These are phyloP conservation scores for Mycosphaerella arachidis DNA, from an alignment of 2,329 filamentous ascomycete species.

Conservation along the genomic window DNA sequence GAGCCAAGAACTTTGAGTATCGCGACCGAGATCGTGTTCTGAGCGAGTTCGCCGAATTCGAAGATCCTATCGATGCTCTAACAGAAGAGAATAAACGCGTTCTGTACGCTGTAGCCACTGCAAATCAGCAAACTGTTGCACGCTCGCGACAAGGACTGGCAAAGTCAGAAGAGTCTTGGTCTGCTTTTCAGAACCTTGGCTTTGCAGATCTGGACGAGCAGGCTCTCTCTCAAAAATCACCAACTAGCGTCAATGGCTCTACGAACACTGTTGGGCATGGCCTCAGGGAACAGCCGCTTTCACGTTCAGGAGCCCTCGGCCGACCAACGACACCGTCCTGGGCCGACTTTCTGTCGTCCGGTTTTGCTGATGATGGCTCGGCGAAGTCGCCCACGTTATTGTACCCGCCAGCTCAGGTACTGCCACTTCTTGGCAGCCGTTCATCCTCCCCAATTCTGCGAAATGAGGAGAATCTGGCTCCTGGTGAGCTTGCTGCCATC, in stretches of 20 bases:
- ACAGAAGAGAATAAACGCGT: conserved; percentile 94
- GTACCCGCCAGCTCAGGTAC: conserved; percentile 83
- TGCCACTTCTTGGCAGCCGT: conserved; percentile 65
- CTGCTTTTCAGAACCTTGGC: conserved; percentile 89
- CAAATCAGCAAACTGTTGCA: conserved; percentile 73
- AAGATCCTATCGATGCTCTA: conserved; percentile 80
- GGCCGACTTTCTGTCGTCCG: conserved; percentile 94
- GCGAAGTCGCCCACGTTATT: conserved; percentile 53
- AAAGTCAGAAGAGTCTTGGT: conserved; percentile 78
- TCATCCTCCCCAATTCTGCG: conserved; percentile 34
- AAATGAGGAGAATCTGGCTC: conserved; percentile 71
- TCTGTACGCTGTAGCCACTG: conserved; percentile 77
- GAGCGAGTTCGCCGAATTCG: conserved; percentile 78
- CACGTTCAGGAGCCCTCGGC: conserved; percentile 61
- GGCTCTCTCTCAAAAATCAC: conserved; percentile 15
- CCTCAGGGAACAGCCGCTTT: conserved; percentile 62
- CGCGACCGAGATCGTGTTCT: conserved; percentile 81
- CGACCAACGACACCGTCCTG: conserved; percentile 94
- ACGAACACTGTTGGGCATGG: conserved; percentile 37
- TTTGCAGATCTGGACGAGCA: conserved; percentile 65
- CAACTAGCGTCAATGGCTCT: conserved; percentile 20
- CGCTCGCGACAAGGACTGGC: conserved; percentile 47
- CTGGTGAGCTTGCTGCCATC: conserved; percentile 92
- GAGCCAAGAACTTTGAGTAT: conserved; percentile 93
- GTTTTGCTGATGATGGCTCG: conserved; percentile 75